phyloP scores from a whole-genome alignment of 257 asterid genomes.

The Cinchona pubescens region DNA sequence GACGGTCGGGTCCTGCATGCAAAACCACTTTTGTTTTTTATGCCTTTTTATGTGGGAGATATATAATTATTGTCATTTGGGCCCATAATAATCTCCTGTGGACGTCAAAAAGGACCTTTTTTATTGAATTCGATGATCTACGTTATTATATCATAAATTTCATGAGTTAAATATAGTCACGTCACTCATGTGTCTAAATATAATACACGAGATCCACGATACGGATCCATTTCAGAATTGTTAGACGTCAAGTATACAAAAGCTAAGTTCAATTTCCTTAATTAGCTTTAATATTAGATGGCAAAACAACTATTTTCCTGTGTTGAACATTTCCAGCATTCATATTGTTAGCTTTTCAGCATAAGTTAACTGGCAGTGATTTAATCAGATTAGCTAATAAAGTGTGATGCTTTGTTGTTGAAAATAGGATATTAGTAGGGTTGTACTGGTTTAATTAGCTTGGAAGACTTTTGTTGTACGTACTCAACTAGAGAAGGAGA shows the following conservation, averaged over 20 bases:
- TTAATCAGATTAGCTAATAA: background rate
- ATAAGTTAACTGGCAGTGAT: background rate
- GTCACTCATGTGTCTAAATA: too few species aligned
- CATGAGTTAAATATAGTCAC: too few species aligned
- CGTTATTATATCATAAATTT: too few species aligned
- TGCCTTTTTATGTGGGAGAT: too few species aligned
- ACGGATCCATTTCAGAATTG: too few species aligned
- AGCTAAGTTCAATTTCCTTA: background rate
- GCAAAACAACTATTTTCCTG: background rate
- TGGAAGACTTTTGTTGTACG: background rate
- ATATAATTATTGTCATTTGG: background rate
- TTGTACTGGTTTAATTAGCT: too few species aligned
- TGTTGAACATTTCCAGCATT: background rate
- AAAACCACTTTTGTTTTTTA: background rate
- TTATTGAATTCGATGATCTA: too few species aligned
- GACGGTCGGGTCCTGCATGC: conserved; percentile 61
- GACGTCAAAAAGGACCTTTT: too few species aligned
- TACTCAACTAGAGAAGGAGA: background rate
- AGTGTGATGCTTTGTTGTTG: background rate
- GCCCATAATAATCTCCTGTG: background rate
- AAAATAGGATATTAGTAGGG: too few species aligned
- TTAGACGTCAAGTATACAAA: background rate
- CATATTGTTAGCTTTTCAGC: background rate
- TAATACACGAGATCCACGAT: too few species aligned
- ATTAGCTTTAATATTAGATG: background rate